These are phyloP conservation scores for Diddensiella caesifluorescens DNA, from an alignment of 805 yeast species.

Conservation along the genomic window DNA sequence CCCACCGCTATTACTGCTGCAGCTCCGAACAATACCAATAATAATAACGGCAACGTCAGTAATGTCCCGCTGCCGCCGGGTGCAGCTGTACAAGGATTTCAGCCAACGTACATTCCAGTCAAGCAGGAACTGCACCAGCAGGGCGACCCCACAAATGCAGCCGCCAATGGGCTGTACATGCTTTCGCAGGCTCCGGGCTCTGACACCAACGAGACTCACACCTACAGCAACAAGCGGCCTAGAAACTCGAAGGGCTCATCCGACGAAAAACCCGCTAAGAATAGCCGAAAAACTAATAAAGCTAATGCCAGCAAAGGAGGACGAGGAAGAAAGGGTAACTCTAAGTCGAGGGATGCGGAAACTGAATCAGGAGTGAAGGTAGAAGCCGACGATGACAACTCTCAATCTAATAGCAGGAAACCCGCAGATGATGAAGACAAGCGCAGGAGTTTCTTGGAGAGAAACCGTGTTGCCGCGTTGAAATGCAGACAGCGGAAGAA, in stretches of 20 bases:
- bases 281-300: neutral
- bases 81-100: neutral
- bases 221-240: slow-evolving; percentile 4
- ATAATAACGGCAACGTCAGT: neutral
- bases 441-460: slow-evolving; percentile 70
- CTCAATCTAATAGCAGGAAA: neutral
- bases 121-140: slow-evolving; percentile 1
- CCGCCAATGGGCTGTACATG: slow-evolving; percentile 32
- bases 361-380: slow-evolving; percentile 6
- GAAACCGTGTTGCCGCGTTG: slow-evolving; percentile 92
- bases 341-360: slow-evolving; percentile 4
- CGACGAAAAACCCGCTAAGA: slow-evolving; percentile 13
- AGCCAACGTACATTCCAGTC: neutral
- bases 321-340: neutral
- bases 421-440: slow-evolving; percentile 66
- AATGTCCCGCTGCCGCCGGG: too few species aligned
- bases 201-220: neutral
- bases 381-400: slow-evolving; percentile 8
- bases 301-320: slow-evolving; percentile 1
- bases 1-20: neutral
- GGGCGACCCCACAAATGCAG: slow-evolving; percentile 16
- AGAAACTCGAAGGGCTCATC: slow-evolving; percentile 19
- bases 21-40: neutral
- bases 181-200: slow-evolving; percentile 22
- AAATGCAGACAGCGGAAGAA: slow-evolving; percentile 94